phyloP scores from a whole-genome alignment of 768 basidiomycete species.

The Tylopilus intermedius region DNA sequence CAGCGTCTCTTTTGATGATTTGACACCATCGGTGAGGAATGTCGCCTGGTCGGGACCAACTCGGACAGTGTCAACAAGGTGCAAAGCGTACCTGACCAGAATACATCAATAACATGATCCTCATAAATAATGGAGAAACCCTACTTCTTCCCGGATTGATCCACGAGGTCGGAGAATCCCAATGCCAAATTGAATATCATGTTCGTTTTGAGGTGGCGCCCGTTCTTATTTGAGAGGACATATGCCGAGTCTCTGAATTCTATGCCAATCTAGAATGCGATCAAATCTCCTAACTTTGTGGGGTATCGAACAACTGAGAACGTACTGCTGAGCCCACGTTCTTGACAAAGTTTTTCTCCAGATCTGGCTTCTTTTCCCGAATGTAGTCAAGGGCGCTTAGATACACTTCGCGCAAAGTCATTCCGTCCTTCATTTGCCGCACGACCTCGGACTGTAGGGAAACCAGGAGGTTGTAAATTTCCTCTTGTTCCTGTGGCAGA shows the following conservation, averaged over 20 bases:
- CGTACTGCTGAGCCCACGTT: slow-evolving; percentile 85
- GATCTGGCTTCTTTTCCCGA: slow-evolving; percentile 70
- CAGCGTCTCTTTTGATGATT: slow-evolving; percentile 78
- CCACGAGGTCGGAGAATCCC: slow-evolving; percentile 79
- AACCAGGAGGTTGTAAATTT: slow-evolving; percentile 74
- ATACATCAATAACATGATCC: not conserved
- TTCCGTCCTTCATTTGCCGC: slow-evolving; percentile 73
- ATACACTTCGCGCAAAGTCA: slow-evolving; percentile 75
- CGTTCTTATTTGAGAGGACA: slow-evolving; percentile 77
- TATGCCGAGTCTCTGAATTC: slow-evolving; percentile 92
- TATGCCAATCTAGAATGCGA: slow-evolving; percentile 72
- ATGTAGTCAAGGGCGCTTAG: slow-evolving; percentile 66
- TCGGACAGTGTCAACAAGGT: slow-evolving; percentile 84
- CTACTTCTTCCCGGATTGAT: slow-evolving; percentile 76
- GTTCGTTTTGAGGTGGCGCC: slow-evolving; percentile 59
- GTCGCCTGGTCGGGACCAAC: slow-evolving; percentile 61
- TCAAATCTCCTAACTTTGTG: not conserved
- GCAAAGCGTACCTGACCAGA: slow-evolving; percentile 69
- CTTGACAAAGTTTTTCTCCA: slow-evolving; percentile 84
- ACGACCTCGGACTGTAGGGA: slow-evolving; percentile 74
- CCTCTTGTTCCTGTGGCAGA: slow-evolving; percentile 76
- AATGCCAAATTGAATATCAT: slow-evolving; percentile 86
- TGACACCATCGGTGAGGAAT: slow-evolving; percentile 80
- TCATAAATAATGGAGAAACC: not conserved
- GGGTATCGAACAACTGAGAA: slow-evolving; percentile 2